Evolutionary conservation across 176 grass and related monocot genomes (phyloP).

Genomic region (Oryza australiensis): DNA sequence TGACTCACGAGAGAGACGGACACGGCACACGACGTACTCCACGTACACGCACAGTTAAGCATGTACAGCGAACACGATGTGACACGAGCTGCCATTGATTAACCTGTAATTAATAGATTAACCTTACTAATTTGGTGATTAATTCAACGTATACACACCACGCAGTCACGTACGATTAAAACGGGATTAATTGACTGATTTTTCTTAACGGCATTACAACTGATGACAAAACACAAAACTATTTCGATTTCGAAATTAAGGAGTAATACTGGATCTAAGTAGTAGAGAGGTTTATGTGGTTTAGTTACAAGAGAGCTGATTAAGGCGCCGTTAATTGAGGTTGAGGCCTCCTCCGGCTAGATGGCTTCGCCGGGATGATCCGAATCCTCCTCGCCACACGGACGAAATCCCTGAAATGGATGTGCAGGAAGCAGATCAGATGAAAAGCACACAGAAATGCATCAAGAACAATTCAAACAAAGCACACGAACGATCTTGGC

Average conservation of each 20-base stretch:
- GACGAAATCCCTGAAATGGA: slow-evolving; percentile 58
- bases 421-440: background rate
- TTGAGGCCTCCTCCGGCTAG: background rate
- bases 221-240: background rate
- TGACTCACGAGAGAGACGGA: background rate
- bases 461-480: background rate
- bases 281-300: background rate
- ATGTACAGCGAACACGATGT: background rate
- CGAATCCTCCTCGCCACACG: slow-evolving; percentile 69
- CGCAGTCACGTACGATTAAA: background rate
- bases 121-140: background rate
- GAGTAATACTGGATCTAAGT: background rate
- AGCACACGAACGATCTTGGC: no score
- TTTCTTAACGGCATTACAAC: background rate
- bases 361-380: slow-evolving; percentile 54
- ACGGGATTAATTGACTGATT: background rate
- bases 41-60: background rate
- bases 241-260: background rate
- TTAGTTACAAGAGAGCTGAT: background rate
- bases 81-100: background rate
- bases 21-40: background rate
- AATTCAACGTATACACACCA: background rate
- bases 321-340: background rate
- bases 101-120: background rate
- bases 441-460: background rate